These are phyloP conservation scores for Emmonsia crescens DNA, from an alignment of 2,329 filamentous ascomycete species.

Conservation along the genomic window DNA sequence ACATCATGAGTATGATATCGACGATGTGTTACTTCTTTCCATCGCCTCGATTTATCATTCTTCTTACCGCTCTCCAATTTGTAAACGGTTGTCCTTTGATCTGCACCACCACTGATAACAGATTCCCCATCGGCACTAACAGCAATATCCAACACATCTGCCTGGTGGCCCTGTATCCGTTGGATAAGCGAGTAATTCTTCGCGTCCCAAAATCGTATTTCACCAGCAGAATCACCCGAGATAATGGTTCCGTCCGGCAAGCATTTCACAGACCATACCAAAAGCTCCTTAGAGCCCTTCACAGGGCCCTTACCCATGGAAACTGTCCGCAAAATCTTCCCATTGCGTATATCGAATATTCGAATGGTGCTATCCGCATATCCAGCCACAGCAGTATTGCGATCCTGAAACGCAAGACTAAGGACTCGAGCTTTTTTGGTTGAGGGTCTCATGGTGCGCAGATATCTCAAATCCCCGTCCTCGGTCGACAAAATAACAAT, in stretches of 20 bases:
- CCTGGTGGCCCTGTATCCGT: slow-evolving; percentile 73
- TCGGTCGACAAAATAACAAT: slow-evolving; percentile 78
- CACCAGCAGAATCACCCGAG: slow-evolving; percentile 87
- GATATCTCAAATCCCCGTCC: slow-evolving; percentile 70
- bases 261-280: slow-evolving; percentile 89
- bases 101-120: slow-evolving; percentile 85
- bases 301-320: slow-evolving; percentile 68
- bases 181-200: slow-evolving; percentile 84
- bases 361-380: slow-evolving; percentile 96
- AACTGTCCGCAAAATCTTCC: slow-evolving; percentile 66
- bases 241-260: slow-evolving; percentile 81
- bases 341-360: slow-evolving; percentile 74
- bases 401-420: slow-evolving; percentile 80
- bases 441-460: slow-evolving; percentile 63
- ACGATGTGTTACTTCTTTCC: slow-evolving; percentile 77
- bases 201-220: slow-evolving; percentile 87
- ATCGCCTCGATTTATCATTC: slow-evolving; percentile 51
- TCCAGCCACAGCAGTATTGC: slow-evolving; percentile 71
- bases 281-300: slow-evolving; percentile 70
- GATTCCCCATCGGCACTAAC: slow-evolving; percentile 67
- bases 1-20: slow-evolving; percentile 90
- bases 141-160: slow-evolving; percentile 83
- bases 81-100: slow-evolving; percentile 76
- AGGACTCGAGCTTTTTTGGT: slow-evolving; percentile 81
- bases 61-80: slow-evolving; percentile 44